A percentile compares a stretch with the other conserved stretches of the same genome.
These are phyloP conservation scores for Dioscorea cayenensis DNA, from an alignment of 116 monocot species.

Conservation along the genomic window DNA sequence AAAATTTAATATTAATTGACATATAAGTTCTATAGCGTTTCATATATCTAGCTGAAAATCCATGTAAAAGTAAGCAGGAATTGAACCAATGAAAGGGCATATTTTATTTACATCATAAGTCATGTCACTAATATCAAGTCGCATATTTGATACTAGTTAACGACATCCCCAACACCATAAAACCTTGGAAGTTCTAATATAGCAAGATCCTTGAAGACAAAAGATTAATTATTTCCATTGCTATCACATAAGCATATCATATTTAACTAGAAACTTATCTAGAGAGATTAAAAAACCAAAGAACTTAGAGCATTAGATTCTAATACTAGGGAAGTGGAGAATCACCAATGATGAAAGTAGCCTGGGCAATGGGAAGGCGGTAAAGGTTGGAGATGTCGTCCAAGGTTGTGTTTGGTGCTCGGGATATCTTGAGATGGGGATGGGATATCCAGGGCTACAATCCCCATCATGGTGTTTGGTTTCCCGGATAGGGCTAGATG, in stretches of 20 bases:
- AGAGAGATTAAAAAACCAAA: background rate
- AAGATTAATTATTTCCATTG: background rate
- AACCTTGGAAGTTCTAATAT: slow-evolving; percentile 32
- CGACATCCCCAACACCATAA: slow-evolving; percentile 26
- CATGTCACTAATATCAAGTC: slow-evolving; percentile 74
- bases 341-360: too few relatives aligned
- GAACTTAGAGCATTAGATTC: too few relatives aligned
- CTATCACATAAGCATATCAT: too few relatives aligned
- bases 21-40: background rate
- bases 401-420: too few relatives aligned
- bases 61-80: background rate
- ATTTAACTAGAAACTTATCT: background rate
- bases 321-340: too few relatives aligned
- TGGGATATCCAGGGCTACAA: too few relatives aligned
- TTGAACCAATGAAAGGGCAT: background rate
- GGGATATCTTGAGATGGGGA: too few relatives aligned
- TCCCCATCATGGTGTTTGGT: too few relatives aligned
- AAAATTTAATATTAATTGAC: background rate
- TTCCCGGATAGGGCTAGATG: too few relatives aligned
- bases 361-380: too few relatives aligned
- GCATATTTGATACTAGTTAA: slow-evolving; percentile 62
- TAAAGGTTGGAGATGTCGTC: too few relatives aligned
- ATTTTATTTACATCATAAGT: slow-evolving; percentile 56
- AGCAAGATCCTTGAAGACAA: slow-evolving; percentile 30
- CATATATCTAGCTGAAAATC: background rate